Conservation (phyloP, 257 asterid species). For the Salvia miltiorrhiza region DNA sequence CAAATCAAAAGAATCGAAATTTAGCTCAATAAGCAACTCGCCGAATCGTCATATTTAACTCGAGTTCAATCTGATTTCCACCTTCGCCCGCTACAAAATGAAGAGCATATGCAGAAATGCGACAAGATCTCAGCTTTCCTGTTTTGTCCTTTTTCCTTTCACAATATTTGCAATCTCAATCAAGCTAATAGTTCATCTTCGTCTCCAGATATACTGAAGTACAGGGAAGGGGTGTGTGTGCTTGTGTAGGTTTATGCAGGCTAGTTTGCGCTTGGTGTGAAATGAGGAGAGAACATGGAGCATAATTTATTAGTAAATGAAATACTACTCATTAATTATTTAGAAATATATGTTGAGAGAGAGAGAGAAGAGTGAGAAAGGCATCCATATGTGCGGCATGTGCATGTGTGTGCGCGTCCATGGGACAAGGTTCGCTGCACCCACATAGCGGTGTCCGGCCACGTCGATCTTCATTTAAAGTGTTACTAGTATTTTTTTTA, state of each 20-base stretch:
- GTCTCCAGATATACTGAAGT: not conserved
- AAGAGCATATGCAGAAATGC: slow-evolving; percentile 36
- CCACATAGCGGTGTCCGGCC: not conserved
- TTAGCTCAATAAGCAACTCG: slow-evolving; percentile 16
- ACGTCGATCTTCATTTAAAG: not conserved
- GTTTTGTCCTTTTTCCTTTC: not conserved
- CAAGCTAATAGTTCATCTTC: slow-evolving; percentile 10
- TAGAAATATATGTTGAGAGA: not conserved
- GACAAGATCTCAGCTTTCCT: slow-evolving; percentile 35
- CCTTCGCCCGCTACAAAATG: slow-evolving; percentile 31
- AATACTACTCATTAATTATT: not conserved
- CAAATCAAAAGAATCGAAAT: slow-evolving; percentile 10
- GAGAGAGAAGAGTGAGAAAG: slow-evolving; percentile 12
- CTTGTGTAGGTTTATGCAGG: slow-evolving; percentile 18
- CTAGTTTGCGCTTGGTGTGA: slow-evolving; percentile 11
- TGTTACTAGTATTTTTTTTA: too few relatives aligned
- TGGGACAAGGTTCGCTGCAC: slow-evolving; percentile 12
- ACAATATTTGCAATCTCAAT: slow-evolving; percentile 15
- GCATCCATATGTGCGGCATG: slow-evolving; percentile 11
- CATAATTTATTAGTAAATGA: not conserved
- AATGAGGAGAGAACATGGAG: slow-evolving; percentile 15
- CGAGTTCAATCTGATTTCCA: slow-evolving; percentile 16
- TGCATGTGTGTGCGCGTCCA: slow-evolving; percentile 6
- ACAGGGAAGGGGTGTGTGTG: not conserved
- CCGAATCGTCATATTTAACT: slow-evolving; percentile 14